Conservation (phyloP, 148 eudicot genomes). For the Spergularia marina region DNA sequence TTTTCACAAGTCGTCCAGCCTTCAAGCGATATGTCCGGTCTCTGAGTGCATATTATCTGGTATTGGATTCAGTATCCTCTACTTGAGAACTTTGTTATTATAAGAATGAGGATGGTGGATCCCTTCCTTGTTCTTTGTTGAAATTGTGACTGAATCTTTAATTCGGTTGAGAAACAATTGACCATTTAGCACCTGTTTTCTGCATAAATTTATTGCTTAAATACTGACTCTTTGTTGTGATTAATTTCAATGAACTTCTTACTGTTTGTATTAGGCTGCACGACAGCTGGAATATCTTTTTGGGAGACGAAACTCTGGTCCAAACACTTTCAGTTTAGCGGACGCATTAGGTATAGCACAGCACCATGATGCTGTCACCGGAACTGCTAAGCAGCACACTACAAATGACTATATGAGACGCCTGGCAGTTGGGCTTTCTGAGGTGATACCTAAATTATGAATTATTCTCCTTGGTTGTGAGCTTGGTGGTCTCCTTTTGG, state of each 20-base stretch:
- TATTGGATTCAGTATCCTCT: constrained; percentile 19
- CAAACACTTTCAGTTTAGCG: constrained; percentile 65
- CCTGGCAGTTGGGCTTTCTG: constrained; percentile 67
- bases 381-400: constrained; percentile 79
- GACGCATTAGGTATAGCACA: constrained; percentile 85
- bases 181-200: too few species aligned
- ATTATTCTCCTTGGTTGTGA: background rate
- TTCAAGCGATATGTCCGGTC: constrained; percentile 71
- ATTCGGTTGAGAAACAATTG: too few species aligned
- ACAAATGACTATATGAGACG: constrained; percentile 77
- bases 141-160: too few species aligned
- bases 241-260: background rate
- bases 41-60: constrained; percentile 87
- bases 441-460: constrained; percentile 42
- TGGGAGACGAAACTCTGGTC: constrained; percentile 50
- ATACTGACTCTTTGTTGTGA: background rate
- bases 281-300: constrained; percentile 74
- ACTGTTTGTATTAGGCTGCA: constrained; percentile 54
- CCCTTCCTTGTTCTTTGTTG: too few species aligned
- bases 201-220: background rate
- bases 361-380: constrained; percentile 85
- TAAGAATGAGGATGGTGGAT: background rate
- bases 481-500: too few species aligned
- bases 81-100: background rate
- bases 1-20: constrained; percentile 85